Base-by-base conservation (phyloP, 2,329 filamentous ascomycete species). In the Botryotinia globosa region DNA sequence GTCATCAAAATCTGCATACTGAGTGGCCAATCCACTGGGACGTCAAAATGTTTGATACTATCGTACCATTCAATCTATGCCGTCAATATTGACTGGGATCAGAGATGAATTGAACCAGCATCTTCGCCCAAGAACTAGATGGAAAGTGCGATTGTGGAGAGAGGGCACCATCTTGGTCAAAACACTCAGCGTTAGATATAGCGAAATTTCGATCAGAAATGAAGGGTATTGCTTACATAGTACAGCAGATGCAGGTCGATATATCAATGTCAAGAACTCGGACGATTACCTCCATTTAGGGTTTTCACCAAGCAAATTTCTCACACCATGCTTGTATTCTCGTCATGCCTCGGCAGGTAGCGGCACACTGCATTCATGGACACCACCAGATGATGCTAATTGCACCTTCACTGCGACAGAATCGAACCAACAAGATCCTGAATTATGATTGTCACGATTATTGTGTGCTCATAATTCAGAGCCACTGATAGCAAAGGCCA, bases 161-260 rank as follows among this genome's bases (percentile, higher is more conserved):
- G 22, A 12, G 59, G 20, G 4, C 34, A 25, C 12, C 45, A 25
- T 7, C 34, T 34, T 66, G 37, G 29, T 58, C 29, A 25, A 12
- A 42, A 54, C 29, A n/a, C 61, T 18, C 34, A n/a, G 32, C 14
- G 10, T 37, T 12, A 34, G 9, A 44, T 12, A n/a, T 18, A 44
- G 37, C 44, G 3, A 44, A 29, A 65, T 32, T 8, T 44, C 20
- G 18, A 54, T 25, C 34, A 44, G 22, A 14, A 56, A 51, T 42
- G 69, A 25, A 44, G 42, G 65, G 37, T 25, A 9, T 42, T 58
- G 45, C 61, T 71, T 66, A 71, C 48, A 56, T 58, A 29, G 58
- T 45, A 66, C 69, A 66, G 48, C 37, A 71, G 69, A 65, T 71
- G 62, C 44, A 71, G 34, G 59, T 65, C 45, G 22, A 71, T 29